Evolutionary conservation across 129 eudicot species (phyloP), one percentile per base, ranked within the genome.

Genomic region (Deinandra increscens): DNA sequence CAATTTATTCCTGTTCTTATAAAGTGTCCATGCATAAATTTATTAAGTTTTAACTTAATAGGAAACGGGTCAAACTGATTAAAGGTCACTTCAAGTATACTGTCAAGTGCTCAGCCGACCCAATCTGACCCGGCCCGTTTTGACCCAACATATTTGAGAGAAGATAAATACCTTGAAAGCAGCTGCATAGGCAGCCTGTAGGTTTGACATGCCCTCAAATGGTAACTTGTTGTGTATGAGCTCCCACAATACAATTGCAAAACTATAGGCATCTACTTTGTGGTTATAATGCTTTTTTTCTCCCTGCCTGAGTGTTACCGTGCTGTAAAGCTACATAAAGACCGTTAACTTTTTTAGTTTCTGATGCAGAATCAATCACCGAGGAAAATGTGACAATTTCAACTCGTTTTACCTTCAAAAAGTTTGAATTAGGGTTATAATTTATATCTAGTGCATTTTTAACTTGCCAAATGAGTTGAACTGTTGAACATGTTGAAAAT

Each of bases 191-290:
- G 97, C 89, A 26, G 89, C 89, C 75, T 83, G 86, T 56, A 87
- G 73, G 71, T 84, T 81, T 9, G 88, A 81, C 94, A 84, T 87
- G 83, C 89, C 89, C 64, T 84, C 89, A 51, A 87, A 84, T 41
- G 97, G 97, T 41, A 88, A 77, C 68, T 88, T 91, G 60, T 88
- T 88, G 61, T 85, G 88, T 46, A 91, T 74, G 79, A 89, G 96
- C 83, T 89, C 96, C 96, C 96, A 89, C 56, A 89, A 74, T 22
- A 89, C 96, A 68, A 89, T 89, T 17, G 93, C 88, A 80, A 81
- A 89, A 48, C 96, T 89, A 43, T 89, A 89, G 12, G 93, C 93
- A 78, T 89, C 96, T 51, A 89, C 96, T 63, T 89, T 89, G 61
- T 89, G 90, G 61, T 81, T 89, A 53, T 89, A 89, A 80, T 86